Conservation (phyloP, 345 rosid genomes). For the Populus pruinosa region DNA sequence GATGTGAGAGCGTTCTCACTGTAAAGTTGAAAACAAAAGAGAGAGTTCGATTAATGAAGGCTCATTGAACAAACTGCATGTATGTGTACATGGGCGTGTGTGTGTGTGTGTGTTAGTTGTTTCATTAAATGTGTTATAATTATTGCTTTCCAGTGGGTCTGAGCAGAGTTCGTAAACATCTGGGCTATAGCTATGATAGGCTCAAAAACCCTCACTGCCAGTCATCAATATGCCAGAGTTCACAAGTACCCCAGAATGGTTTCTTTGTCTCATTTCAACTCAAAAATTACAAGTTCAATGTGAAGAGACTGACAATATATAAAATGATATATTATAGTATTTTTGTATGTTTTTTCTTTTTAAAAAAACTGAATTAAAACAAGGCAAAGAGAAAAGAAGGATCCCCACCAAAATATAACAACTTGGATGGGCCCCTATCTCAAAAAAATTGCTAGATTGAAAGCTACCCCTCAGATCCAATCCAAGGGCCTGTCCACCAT, state of each 20-base stretch:
- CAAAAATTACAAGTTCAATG: conserved; percentile 30
- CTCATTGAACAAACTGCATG: not conserved
- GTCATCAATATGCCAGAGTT: not conserved
- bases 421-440: conserved; percentile 8
- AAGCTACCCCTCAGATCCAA: conserved; percentile 30
- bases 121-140: conserved; percentile 9
- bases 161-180: conserved; percentile 5
- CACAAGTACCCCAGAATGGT: conserved; percentile 18
- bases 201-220: conserved; percentile 5
- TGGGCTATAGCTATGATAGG: not conserved
- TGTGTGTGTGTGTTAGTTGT: too few species aligned
- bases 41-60: not conserved
- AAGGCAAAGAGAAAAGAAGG: not conserved
- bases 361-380: not conserved
- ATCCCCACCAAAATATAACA: not conserved
- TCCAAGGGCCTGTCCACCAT: conserved; percentile 34
- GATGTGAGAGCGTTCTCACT: conserved; percentile 18
- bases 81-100: not conserved
- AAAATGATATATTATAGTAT: not conserved
- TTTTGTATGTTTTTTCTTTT: not conserved
- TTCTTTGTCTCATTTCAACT: conserved; percentile 37
- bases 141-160: not conserved
- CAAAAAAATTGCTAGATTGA: conserved; percentile 12
- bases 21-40: not conserved
- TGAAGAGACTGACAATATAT: conserved; percentile 14